Percentiles rank a stretch among this genome's conserved stretches.
phyloP scores from a whole-genome alignment of 768 basidiomycete genomes.

The Podaxis carcinomalis region DNA sequence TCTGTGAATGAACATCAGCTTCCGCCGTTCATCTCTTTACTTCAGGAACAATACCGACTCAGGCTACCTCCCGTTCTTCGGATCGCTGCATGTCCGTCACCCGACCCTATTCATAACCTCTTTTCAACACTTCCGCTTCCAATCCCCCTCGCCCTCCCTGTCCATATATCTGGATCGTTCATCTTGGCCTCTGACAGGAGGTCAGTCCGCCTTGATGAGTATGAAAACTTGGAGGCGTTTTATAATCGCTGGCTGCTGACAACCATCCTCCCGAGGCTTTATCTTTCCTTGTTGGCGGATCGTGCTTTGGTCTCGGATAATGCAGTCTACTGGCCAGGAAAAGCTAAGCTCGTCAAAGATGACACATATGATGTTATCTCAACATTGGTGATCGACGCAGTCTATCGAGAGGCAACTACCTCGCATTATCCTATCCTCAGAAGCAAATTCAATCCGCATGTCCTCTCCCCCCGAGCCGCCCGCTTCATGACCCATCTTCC shows the following conservation, averaged over 20 bases:
- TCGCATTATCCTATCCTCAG: slow-evolving; percentile 4
- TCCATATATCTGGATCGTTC: slow-evolving; percentile 44
- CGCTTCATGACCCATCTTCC: neutral
- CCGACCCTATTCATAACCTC: slow-evolving; percentile 19
- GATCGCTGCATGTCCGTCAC: neutral
- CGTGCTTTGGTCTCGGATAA: slow-evolving; percentile 17
- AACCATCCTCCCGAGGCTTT: slow-evolving; percentile 30
- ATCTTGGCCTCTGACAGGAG: slow-evolving; percentile 42
- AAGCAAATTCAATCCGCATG: slow-evolving; percentile 16
- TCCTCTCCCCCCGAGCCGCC: slow-evolving; percentile 13
- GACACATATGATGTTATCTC: slow-evolving; percentile 16
- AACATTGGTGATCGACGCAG: neutral
- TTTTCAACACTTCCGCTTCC: slow-evolving; percentile 43
- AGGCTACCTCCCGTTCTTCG: neutral
- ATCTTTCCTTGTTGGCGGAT: slow-evolving; percentile 33
- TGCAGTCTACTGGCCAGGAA: slow-evolving; percentile 34
- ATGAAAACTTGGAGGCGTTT: slow-evolving; percentile 25
- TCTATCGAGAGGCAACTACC: neutral
- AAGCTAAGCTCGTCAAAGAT: neutral
- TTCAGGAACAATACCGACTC: neutral
- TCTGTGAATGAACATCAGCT: neutral
- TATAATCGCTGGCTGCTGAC: slow-evolving; percentile 43
- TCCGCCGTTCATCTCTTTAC: neutral
- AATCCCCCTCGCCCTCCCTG: slow-evolving; percentile 33
- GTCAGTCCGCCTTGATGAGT: slow-evolving; percentile 36